phyloP scores from a whole-genome alignment of 2,329 filamentous ascomycete genomes.

The Aureobasidium vineae region DNA sequence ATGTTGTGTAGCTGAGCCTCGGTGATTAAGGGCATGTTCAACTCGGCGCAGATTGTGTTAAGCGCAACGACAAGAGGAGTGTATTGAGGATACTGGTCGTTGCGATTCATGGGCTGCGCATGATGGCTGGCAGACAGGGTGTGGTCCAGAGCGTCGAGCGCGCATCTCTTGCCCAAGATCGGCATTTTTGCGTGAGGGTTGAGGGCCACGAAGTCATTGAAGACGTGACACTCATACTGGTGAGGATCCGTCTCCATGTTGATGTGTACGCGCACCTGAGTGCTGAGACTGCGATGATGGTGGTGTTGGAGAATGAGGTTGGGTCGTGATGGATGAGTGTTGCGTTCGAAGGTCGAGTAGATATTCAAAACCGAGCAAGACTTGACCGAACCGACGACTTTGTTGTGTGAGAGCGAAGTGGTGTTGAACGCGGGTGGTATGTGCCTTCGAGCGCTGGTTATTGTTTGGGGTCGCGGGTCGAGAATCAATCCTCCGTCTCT shows the following conservation, averaged over 20 bases:
- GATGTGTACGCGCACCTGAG: neutral
- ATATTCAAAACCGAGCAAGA: neutral
- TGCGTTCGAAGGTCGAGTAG: neutral
- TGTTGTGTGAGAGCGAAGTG: neutral
- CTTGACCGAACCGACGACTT: neutral
- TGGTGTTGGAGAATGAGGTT: neutral
- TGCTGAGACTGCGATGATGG: neutral
- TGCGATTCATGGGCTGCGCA: neutral
- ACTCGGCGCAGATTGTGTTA: neutral
- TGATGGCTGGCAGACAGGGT: neutral
- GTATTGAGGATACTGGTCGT: neutral
- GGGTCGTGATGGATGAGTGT: neutral
- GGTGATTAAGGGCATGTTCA: neutral
- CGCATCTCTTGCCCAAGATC: neutral
- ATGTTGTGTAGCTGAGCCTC: neutral
- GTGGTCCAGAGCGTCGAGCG: neutral
- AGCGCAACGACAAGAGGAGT: neutral
- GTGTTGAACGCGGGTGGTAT: neutral
- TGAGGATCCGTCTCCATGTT: neutral
- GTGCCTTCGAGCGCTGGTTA: neutral
- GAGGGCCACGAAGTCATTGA: neutral
- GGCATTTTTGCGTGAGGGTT: neutral
- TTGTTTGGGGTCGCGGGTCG: neutral
- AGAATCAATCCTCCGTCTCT: neutral
- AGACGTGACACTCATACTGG: neutral